Evolutionary conservation across 352 stramenopile genomes (phyloP).

Genomic region (Phytopythium cucurbitacearum): DNA sequence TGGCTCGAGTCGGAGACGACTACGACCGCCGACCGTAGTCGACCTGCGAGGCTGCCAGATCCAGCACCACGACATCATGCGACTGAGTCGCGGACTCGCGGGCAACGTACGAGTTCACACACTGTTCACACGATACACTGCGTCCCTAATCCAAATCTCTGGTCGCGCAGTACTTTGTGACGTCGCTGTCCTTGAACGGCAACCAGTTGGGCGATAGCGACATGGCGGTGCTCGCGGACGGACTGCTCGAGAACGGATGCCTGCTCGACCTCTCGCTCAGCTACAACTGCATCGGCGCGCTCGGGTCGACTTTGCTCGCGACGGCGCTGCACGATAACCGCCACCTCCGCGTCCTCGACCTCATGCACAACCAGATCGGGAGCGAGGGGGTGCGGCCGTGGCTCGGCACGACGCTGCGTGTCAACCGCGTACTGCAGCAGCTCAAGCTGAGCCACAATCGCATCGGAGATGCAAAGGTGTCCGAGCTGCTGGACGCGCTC

Average conservation of each 20-base stretch:
- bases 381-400: slow-evolving; percentile 48
- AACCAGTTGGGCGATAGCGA: slow-evolving; percentile 58
- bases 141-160: neutral
- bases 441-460: slow-evolving; percentile 68
- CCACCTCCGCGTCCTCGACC: slow-evolving; percentile 39
- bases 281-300: slow-evolving; percentile 59
- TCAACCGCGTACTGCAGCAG: slow-evolving; percentile 41
- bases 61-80: slow-evolving; percentile 31
- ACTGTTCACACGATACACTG: neutral
- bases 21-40: slow-evolving; percentile 7
- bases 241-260: slow-evolving; percentile 46
- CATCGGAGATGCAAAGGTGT: slow-evolving; percentile 48
- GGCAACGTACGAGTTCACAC: slow-evolving; percentile 40
- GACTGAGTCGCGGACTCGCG: slow-evolving; percentile 33
- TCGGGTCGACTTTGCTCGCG: slow-evolving; percentile 51
- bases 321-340: slow-evolving; percentile 39
- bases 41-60: slow-evolving; percentile 62
- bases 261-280: slow-evolving; percentile 55
- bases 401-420: slow-evolving; percentile 52
- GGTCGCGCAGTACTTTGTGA: slow-evolving; percentile 44
- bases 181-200: slow-evolving; percentile 51
- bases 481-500: slow-evolving; percentile 47
- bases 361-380: slow-evolving; percentile 70
- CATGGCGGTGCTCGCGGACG: slow-evolving; percentile 42
- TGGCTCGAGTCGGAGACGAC: neutral